These are phyloP conservation scores for Larix kaempferi DNA, from an alignment of 75 land plant genomes.

Conservation along the genomic window DNA sequence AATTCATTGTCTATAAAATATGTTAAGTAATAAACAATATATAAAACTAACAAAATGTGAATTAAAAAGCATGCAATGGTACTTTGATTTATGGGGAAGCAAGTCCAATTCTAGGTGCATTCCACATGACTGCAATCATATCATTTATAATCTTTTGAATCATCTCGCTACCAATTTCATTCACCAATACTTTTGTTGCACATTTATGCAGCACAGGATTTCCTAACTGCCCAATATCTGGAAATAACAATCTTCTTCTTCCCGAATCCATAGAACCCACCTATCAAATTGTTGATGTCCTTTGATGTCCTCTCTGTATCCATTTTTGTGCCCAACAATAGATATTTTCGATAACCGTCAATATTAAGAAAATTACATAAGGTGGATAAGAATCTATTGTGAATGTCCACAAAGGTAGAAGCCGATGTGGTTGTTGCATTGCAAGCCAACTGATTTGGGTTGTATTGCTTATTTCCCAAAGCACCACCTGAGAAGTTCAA, in stretches of 20 bases:
- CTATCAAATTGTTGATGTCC: slow-evolving; percentile 11
- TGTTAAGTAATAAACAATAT: neutral
- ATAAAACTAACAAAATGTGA: neutral
- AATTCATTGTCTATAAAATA: neutral
- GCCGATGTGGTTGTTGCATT: neutral
- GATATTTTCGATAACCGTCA: neutral
- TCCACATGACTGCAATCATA: slow-evolving; percentile 80
- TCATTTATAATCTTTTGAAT: slow-evolving; percentile 83
- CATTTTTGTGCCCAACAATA: neutral
- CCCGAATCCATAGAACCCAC: slow-evolving; percentile 51
- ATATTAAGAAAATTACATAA: neutral
- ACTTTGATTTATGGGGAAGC: slow-evolving; percentile 97
- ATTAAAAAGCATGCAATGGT: slow-evolving; percentile 64
- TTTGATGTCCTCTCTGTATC: neutral
- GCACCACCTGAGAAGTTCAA: neutral
- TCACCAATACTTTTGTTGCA: slow-evolving; percentile 49
- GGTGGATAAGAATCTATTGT: neutral
- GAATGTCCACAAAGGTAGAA: neutral
- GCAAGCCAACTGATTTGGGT: neutral
- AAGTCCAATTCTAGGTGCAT: slow-evolving; percentile 87
- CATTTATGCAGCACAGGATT: slow-evolving; percentile 95
- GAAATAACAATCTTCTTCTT: slow-evolving; percentile 33
- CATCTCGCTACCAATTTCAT: slow-evolving; percentile 68
- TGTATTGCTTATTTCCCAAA: neutral
- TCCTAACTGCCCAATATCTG: slow-evolving; percentile 75